Evolutionary conservation across 1,284 basidiomycete genomes (phyloP), one percentile per base, ranked within the genome.

Genomic region (Marasmius fiardii): DNA sequence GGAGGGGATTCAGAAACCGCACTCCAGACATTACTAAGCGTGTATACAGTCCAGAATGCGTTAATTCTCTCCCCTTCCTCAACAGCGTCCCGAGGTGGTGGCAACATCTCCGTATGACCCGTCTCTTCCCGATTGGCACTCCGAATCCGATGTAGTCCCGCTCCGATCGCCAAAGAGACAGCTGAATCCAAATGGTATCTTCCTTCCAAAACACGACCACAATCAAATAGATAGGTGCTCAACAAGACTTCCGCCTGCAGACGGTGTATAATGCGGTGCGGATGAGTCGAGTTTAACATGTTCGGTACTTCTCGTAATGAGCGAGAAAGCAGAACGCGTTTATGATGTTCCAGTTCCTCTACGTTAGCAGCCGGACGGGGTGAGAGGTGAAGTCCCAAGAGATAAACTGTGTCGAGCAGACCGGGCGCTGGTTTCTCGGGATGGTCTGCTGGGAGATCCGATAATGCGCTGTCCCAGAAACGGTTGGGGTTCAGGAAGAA

Each of bases 401-500:
- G 68, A 61, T 78, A 82, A 12, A 79, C 72, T 12, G 73, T 71
- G 53, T 72, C 72, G 21, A 83, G 61, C 3, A 84, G 74, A 12
- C 76, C 76, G 8, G 77, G 73, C 12, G 76, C 68, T 16, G 82
- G 81, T 4, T 79, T 74, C 4, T 68, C 64, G 35, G 66, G 63
- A 56, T 76, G 68, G 4, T 55, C 55, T 35, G 54, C 10, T 12
- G 68, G 69, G n/a, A n/a, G n/a, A n/a, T n/a, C n/a, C n/a, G n/a
- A n/a, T n/a, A n/a, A n/a, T 31, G 28, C 28, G 5, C 5, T 39
- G 69, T 65, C 63, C 35, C 71, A 72, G 58, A 81, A 77, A 14
- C 74, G 73, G 26, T 69, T 58, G 12, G 70, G 62, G 58, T 77
- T 70, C 26, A 82, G 73, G 63, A 81, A 81, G 65, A 79, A 79